Conservation (phyloP, 2,329 filamentous ascomycete species). For the Colletotrichum liaoningense region DNA sequence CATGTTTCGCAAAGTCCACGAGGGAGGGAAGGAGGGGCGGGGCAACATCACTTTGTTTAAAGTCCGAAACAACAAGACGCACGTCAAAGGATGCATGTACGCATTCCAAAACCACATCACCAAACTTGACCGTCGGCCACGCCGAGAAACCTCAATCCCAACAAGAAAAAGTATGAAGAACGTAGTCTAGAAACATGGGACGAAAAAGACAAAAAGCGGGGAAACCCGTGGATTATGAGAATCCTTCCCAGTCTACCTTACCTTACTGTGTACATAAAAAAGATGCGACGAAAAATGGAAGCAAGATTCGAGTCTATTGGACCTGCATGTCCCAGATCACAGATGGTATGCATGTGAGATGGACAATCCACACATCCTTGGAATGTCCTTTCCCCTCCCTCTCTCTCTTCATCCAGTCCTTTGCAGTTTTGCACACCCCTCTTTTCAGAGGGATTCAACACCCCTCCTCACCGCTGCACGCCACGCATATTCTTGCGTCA, state of each 20-base stretch:
- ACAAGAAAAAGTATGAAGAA: neutral
- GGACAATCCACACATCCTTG: neutral
- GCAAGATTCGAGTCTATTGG: neutral
- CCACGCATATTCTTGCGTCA: neutral
- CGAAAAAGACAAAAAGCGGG: neutral
- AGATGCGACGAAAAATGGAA: neutral
- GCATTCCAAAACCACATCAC: neutral
- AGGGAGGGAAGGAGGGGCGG: neutral
- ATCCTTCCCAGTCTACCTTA: too few relatives aligned
- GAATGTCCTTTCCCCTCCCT: neutral
- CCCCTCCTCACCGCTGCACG: neutral
- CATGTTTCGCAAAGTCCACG: neutral
- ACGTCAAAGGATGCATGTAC: neutral
- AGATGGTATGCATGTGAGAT: neutral
- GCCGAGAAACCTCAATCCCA: neutral
- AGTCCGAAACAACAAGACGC: neutral
- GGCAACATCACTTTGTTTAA: neutral
- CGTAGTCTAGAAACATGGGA: neutral
- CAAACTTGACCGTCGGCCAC: slow-evolving; percentile 5
- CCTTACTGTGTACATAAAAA: neutral
- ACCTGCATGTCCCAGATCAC: neutral
- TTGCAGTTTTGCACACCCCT: neutral
- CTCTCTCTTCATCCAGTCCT: neutral
- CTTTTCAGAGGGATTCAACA: neutral
- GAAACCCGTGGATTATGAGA: neutral